A percentile compares a stretch with the other conserved stretches of the same genome.
Conservation (phyloP, 1,284 basidiomycete species). For the Trichosporon ovoides region DNA sequence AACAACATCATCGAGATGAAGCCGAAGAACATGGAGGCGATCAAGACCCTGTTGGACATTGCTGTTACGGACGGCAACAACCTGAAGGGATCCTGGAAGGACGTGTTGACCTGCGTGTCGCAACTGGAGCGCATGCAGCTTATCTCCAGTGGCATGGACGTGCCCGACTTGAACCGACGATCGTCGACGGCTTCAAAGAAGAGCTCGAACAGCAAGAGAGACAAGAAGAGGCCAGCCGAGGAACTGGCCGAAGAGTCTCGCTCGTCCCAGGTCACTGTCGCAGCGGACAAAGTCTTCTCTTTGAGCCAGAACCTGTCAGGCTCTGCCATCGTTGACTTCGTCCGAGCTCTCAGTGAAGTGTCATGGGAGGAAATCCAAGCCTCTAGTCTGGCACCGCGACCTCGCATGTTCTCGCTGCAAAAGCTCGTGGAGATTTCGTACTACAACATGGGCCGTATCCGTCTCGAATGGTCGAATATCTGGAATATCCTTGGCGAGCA, state of each 20-base stretch:
- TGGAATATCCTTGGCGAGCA: conserved; percentile 99
- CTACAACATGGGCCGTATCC: conserved; percentile 99
- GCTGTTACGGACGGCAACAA: conserved; percentile 91
- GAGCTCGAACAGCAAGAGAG: conserved; percentile 11
- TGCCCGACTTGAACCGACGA: conserved; percentile 63
- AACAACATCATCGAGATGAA: conserved; percentile 98
- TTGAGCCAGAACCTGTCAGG: conserved; percentile 89
- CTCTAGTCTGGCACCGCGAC: conserved; percentile 85
- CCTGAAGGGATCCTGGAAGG: conserved; percentile 90
- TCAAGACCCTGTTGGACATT: conserved; percentile 86
- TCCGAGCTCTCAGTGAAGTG: conserved; percentile 89
- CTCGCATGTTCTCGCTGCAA: conserved; percentile 93
- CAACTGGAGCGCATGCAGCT: conserved; percentile 97
- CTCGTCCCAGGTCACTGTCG: conserved; percentile 96
- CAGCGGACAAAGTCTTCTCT: conserved; percentile 98
- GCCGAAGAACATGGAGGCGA: conserved; percentile 96
- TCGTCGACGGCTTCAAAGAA: conserved; percentile 14
- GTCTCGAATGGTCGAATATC: conserved; percentile 96
- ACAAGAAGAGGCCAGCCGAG: conserved; percentile 60
- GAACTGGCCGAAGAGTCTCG: conserved; percentile 95
- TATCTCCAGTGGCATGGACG: conserved; percentile 77
- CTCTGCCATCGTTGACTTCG: conserved; percentile 96
- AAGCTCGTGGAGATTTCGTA: conserved; percentile 99
- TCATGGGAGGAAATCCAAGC: conserved; percentile 99
- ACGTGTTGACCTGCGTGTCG: conserved; percentile 90